Base-by-base conservation (phyloP, 768 basidiomycete genomes). In the Russula sp. region DNA sequence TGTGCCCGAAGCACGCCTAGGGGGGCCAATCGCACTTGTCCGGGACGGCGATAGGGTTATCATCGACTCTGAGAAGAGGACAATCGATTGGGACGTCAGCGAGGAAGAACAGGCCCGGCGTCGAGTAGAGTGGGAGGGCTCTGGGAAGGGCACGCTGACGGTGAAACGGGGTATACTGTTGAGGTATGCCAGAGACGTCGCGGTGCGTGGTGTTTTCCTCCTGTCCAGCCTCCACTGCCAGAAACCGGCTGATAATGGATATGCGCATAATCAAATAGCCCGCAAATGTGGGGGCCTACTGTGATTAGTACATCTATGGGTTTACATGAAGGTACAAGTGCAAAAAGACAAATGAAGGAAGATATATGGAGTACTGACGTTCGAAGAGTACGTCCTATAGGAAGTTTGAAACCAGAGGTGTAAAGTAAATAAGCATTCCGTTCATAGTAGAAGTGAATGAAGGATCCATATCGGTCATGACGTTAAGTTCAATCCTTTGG, bases 1-100 rank as follows among this genome's bases (percentile, higher is more conserved):
- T 61, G 79, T 80, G 36, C 84, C 84, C 5, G 84, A 85, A 73
- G 92, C 92, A 22, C 83, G 82, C 36, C 76, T 89, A 30, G 92
- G 92, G 59, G 92, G 92, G 0, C 92, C 93, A 3, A 94, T 95
- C 69, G 93, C 90, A 32, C 83, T 94, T 22, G 88, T 93, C 57
- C 78, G 86, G 70, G 91, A 94, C 67, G 93, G 92, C 6, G 92
- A 95, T 73, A 78, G 74, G 54, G 86, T 94, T 66, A 70, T 87
- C 62, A 88, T 94, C 64, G 90, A 94, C 72, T 75, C 90, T 1
- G 83, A 79, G 62, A 82, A 73, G 32, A 79, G 84, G 69, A 76
- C 79, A 7, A 90, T 94, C 67, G 78, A 85, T 68, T 93, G 90
- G 90, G 72, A 83, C 28, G 87, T 94, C 5, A 79, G 79, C 26